Evolutionary conservation across 768 basidiomycete species (phyloP).

Genomic region (Tephrocybe sp.): DNA sequence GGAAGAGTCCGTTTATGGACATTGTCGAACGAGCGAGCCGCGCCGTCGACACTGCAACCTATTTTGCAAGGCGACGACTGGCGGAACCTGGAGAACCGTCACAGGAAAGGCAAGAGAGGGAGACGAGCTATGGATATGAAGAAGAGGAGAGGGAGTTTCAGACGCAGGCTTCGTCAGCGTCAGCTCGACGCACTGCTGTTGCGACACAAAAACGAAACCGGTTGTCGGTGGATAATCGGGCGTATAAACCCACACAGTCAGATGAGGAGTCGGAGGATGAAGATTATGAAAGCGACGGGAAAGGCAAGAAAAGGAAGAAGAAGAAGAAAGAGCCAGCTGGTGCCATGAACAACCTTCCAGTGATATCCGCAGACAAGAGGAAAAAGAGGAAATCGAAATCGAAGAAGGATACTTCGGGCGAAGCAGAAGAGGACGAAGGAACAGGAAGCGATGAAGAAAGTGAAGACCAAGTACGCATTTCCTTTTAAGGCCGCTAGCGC

Average conservation of each 20-base stretch:
- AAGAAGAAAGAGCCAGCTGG: slow-evolving; percentile 58
- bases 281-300: slow-evolving; percentile 51
- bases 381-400: slow-evolving; percentile 50
- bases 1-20: slow-evolving; percentile 67
- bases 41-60: slow-evolving; percentile 52
- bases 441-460: slow-evolving; percentile 39
- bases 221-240: slow-evolving; percentile 78
- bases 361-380: slow-evolving; percentile 62
- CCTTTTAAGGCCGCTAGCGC: slow-evolving; percentile 3
- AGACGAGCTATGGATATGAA: slow-evolving; percentile 73
- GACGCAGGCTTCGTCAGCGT: slow-evolving; percentile 32
- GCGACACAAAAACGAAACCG: slow-evolving; percentile 48
- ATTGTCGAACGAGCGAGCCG: slow-evolving; percentile 55
- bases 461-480: slow-evolving; percentile 29
- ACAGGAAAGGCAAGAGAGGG: slow-evolving; percentile 28
- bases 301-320: slow-evolving; percentile 49
- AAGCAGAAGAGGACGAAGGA: slow-evolving; percentile 47
- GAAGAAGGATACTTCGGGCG: slow-evolving; percentile 40
- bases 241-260: slow-evolving; percentile 67
- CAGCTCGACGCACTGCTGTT: slow-evolving; percentile 20
- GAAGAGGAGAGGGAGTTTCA: slow-evolving; percentile 70
- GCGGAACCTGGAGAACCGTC: slow-evolving; percentile 46
- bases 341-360: slow-evolving; percentile 63
- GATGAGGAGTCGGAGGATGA: slow-evolving; percentile 65
- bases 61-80: slow-evolving; percentile 63